phyloP scores from a whole-genome alignment of 257 asterid species.

The Solanum okadae region DNA sequence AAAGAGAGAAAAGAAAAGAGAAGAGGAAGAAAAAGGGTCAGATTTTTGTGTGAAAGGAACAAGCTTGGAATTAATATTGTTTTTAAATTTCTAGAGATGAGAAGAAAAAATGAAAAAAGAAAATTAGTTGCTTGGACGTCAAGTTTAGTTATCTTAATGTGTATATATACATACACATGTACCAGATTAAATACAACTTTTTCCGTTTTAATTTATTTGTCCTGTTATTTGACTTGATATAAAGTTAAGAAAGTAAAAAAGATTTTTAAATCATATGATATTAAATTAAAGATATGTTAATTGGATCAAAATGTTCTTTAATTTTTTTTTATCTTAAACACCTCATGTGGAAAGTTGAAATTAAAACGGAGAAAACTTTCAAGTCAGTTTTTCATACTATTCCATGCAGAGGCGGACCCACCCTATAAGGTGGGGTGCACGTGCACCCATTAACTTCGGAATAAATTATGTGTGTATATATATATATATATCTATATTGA shows the following conservation, averaged over 20 bases:
- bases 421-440: background rate
- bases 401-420: background rate
- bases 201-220: background rate
- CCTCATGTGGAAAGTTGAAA: background rate
- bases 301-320: too few relatives aligned
- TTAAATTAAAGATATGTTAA: background rate
- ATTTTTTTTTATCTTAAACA: too few relatives aligned
- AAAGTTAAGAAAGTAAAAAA: background rate
- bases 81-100: background rate
- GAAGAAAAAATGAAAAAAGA: conserved; percentile 6
- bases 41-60: conserved; percentile 20
- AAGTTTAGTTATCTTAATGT: conserved; percentile 47
- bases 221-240: background rate
- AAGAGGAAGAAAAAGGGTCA: background rate
- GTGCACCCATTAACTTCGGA: background rate
- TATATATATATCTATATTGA: too few relatives aligned
- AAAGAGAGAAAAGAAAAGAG: background rate
- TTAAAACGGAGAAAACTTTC: background rate
- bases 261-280: background rate
- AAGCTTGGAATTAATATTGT: conserved; percentile 6
- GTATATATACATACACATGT: conserved; percentile 1
- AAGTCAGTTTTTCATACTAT: background rate
- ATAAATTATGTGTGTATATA: too few relatives aligned
- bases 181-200: background rate
- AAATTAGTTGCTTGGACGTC: conserved; percentile 78